A percentile compares a stretch with the other conserved stretches of the same genome.
Evolutionary conservation across 495 filamentous ascomycete species (phyloP).

Genomic region (Xylaria palmicola): DNA sequence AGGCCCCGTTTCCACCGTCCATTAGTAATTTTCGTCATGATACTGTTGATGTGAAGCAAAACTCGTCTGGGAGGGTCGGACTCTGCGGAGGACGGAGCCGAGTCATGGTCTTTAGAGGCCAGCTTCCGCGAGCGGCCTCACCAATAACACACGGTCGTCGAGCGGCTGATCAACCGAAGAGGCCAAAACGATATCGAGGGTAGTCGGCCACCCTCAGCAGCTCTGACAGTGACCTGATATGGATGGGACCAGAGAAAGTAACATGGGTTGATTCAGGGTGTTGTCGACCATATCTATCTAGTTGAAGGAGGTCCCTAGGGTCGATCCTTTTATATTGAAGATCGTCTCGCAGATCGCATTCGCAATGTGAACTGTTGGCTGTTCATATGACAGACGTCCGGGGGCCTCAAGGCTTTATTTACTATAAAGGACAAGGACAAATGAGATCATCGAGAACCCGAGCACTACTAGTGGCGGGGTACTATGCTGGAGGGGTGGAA

Average conservation of each 20-base stretch:
- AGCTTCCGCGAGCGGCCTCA: background rate
- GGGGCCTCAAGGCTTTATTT: background rate
- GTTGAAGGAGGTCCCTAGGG: background rate
- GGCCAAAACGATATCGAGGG: too few relatives aligned
- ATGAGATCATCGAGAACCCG: conserved; percentile 26
- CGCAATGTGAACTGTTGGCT: conserved; percentile 1
- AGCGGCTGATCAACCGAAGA: background rate
- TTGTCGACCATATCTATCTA: background rate
- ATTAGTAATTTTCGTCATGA: background rate
- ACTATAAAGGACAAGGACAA: conserved; percentile 12
- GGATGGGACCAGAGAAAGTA: background rate
- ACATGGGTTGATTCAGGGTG: too few relatives aligned
- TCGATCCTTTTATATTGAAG: background rate
- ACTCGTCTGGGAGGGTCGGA: background rate
- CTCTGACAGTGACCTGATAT: too few relatives aligned
- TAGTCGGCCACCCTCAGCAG: too few relatives aligned
- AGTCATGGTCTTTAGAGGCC: conserved; percentile 14
- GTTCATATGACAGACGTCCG: background rate
- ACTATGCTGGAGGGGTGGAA: too few relatives aligned
- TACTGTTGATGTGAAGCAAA: background rate
- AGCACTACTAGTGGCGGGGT: too few relatives aligned
- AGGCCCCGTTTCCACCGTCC: background rate
- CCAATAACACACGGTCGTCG: background rate
- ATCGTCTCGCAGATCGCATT: background rate
- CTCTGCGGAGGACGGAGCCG: conserved; percentile 5